Percentiles rank a stretch among this genome's conserved stretches.
Conservation (phyloP, 768 basidiomycete species). For the Mycena belliarum region DNA sequence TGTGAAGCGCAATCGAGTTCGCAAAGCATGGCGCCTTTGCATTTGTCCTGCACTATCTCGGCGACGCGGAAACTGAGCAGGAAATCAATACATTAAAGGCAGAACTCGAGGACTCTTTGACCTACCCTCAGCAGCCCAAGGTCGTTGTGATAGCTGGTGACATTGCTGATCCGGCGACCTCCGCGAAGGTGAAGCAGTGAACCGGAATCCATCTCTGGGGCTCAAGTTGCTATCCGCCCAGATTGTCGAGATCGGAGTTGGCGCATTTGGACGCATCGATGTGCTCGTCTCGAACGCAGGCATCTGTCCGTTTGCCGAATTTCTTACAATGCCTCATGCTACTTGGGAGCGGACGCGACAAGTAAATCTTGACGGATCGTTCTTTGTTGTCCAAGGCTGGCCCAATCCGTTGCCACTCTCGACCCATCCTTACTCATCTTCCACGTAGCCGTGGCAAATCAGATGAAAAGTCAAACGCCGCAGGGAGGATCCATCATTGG, state of each 20-base stretch:
- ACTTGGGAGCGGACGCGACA: slow-evolving; percentile 66
- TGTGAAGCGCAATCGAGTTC: slow-evolving; percentile 53
- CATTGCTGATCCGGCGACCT: slow-evolving; percentile 59
- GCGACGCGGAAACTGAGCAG: slow-evolving; percentile 52
- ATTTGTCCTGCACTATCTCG: slow-evolving; percentile 68
- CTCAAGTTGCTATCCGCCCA: slow-evolving; percentile 25
- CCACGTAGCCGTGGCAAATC: slow-evolving; percentile 61
- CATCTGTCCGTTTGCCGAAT: slow-evolving; percentile 78
- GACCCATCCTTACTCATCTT: background rate
- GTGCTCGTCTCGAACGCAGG: slow-evolving; percentile 50
- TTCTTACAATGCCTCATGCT: slow-evolving; percentile 64
- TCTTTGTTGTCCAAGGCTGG: slow-evolving; percentile 66
- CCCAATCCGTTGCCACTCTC: background rate
- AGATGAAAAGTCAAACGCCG: slow-evolving; percentile 69
- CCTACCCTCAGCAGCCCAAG: slow-evolving; percentile 30
- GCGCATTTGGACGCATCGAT: slow-evolving; percentile 66
- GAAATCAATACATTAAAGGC: slow-evolving; percentile 48
- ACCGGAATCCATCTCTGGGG: background rate
- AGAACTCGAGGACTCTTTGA: slow-evolving; percentile 41
- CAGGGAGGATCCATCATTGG: slow-evolving; percentile 76
- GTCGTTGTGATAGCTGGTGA: slow-evolving; percentile 62
- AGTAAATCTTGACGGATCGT: slow-evolving; percentile 77
- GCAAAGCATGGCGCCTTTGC: slow-evolving; percentile 65
- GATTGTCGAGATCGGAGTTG: slow-evolving; percentile 64
- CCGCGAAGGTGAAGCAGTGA: slow-evolving; percentile 44